These are phyloP conservation scores for Mycena kentingensis DNA, from an alignment of 768 basidiomycete genomes.

Conservation along the genomic window DNA sequence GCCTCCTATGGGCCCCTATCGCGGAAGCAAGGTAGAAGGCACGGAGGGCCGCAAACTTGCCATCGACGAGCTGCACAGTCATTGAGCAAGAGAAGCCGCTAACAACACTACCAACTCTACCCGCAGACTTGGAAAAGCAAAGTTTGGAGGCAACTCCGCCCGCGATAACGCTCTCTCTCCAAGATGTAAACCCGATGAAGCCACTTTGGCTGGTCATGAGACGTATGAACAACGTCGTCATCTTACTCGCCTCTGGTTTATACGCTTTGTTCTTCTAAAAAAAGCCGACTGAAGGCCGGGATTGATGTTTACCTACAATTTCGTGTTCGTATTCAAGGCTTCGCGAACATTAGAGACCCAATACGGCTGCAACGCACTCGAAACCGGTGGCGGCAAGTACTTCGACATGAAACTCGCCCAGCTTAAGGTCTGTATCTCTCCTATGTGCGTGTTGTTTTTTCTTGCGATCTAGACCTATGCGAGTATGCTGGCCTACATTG, in stretches of 20 bases:
- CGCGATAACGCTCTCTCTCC: constrained; percentile 54
- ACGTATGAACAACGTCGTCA: constrained; percentile 65
- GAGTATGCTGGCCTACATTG: constrained; percentile 78
- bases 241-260: constrained; percentile 67
- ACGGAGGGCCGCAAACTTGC: constrained; percentile 3
- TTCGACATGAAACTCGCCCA: constrained; percentile 43
- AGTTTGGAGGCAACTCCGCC: constrained; percentile 24
- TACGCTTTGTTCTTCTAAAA: background rate
- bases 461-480: constrained; percentile 64
- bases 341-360: constrained; percentile 63
- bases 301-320: constrained; percentile 69
- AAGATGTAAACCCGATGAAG: constrained; percentile 74
- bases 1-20: constrained; percentile 52
- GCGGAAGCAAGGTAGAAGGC: constrained; percentile 18
- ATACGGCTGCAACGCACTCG: constrained; percentile 69
- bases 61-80: constrained; percentile 7
- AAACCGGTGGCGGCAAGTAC: constrained; percentile 61
- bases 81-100: constrained; percentile 12
- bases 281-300: constrained; percentile 40
- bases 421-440: constrained; percentile 58
- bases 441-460: constrained; percentile 72
- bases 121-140: constrained; percentile 28
- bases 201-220: constrained; percentile 61
- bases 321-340: constrained; percentile 72
- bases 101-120: no score